Evolutionary conservation across 305 asterid species (phyloP).

Genomic region (Solanum hybrid): DNA sequence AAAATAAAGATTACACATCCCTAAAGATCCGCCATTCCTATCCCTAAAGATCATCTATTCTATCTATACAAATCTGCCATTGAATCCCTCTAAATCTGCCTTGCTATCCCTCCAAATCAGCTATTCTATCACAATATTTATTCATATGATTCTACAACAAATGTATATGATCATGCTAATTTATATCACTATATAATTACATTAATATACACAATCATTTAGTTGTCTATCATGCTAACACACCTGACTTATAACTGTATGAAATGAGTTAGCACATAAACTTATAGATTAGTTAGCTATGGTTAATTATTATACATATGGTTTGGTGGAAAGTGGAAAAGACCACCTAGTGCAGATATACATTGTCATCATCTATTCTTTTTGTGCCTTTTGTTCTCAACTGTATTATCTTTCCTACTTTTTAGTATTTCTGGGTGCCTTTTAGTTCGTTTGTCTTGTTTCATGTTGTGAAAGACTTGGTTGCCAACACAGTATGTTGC

Average conservation of each 20-base stretch:
- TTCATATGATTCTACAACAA: too few relatives aligned
- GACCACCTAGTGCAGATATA: not conserved
- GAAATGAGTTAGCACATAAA: not conserved
- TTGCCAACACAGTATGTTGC: not conserved
- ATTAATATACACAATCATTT: too few relatives aligned
- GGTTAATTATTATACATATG: not conserved
- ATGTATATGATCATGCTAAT: too few relatives aligned
- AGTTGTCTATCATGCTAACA: too few relatives aligned
- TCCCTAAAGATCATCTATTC: too few relatives aligned
- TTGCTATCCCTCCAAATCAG: too few relatives aligned
- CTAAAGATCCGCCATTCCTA: too few relatives aligned
- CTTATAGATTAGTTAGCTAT: not conserved
- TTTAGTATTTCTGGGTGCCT: not conserved
- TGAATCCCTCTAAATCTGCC: too few relatives aligned
- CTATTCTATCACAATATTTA: too few relatives aligned
- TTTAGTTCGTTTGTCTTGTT: not conserved
- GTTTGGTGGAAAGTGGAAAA: not conserved
- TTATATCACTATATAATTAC: too few relatives aligned
- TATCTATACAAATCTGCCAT: too few relatives aligned
- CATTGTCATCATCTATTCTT: not conserved
- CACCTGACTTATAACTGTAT: not conserved
- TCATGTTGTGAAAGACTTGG: not conserved
- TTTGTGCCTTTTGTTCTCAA: not conserved
- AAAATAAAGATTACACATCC: too few relatives aligned
- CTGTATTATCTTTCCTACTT: not conserved